phyloP scores from a whole-genome alignment of 345 rosid genomes.

The Salix exigua region DNA sequence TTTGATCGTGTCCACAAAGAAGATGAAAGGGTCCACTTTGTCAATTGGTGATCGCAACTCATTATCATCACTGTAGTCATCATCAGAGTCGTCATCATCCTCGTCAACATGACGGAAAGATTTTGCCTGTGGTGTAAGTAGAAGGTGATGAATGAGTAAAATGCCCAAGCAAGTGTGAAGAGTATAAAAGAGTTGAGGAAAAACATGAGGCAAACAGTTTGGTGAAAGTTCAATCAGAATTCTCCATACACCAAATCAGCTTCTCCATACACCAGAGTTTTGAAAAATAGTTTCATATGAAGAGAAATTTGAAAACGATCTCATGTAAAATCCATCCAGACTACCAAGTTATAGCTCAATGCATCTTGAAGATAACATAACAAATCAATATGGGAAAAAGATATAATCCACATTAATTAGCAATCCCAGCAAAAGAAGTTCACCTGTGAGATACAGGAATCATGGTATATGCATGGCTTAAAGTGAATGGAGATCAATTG shows the following conservation, averaged over 20 bases:
- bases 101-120: slow-evolving; percentile 64
- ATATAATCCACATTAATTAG: neutral
- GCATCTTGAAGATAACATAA: neutral
- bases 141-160: neutral
- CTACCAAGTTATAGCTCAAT: neutral
- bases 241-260: neutral
- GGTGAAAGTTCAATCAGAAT: neutral
- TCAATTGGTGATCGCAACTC: slow-evolving; percentile 95
- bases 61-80: slow-evolving; percentile 89
- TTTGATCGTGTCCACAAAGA: slow-evolving; percentile 83
- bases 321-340: neutral
- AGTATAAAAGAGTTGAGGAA: neutral
- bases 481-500: neutral
- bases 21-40: slow-evolving; percentile 92
- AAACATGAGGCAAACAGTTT: neutral
- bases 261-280: neutral
- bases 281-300: neutral
- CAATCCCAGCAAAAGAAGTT: neutral
- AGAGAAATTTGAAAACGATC: neutral
- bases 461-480: neutral
- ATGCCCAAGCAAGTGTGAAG: neutral
- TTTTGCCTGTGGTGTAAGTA: slow-evolving; percentile 48
- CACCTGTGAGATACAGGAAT: neutral
- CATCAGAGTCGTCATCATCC: slow-evolving; percentile 74
- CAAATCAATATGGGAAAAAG: neutral